These are phyloP conservation scores for Monosporascus cannonballus DNA, from an alignment of 2,329 filamentous ascomycete species.

Conservation along the genomic window DNA sequence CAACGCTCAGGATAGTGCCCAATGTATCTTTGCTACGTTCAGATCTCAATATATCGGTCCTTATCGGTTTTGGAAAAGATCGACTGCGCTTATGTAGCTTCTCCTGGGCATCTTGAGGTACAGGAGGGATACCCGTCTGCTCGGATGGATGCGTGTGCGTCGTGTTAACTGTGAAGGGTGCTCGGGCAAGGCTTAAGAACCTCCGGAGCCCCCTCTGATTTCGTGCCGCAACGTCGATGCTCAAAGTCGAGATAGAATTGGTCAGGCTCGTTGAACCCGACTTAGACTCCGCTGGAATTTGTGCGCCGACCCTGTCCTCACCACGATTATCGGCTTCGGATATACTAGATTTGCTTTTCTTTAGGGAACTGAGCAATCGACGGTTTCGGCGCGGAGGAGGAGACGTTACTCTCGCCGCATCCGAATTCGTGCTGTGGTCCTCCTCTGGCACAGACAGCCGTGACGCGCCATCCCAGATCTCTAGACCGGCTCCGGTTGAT, in stretches of 20 bases:
- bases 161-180: slow-evolving; percentile 24
- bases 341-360: slow-evolving; percentile 9
- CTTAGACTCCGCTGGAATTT: slow-evolving; percentile 17
- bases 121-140: slow-evolving; percentile 26
- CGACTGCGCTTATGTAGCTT: slow-evolving; percentile 30
- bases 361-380: slow-evolving; percentile 1
- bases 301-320: slow-evolving; percentile 7
- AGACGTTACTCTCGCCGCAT: slow-evolving; percentile 4
- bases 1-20: slow-evolving; percentile 45
- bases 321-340: slow-evolving; percentile 13
- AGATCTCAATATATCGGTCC: slow-evolving; percentile 30
- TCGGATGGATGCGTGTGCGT: slow-evolving; percentile 30
- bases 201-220: slow-evolving; percentile 34
- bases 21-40: slow-evolving; percentile 42
- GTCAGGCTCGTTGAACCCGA: slow-evolving; percentile 25
- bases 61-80: slow-evolving; percentile 28
- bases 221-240: slow-evolving; percentile 28
- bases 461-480: slow-evolving; percentile 13
- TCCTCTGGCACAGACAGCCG: slow-evolving; percentile 32
- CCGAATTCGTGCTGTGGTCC: slow-evolving; percentile 14
- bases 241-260: slow-evolving; percentile 24
- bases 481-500: not conserved
- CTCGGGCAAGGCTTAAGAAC: slow-evolving; percentile 30
- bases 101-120: slow-evolving; percentile 29
- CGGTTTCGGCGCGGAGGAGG: slow-evolving; percentile 6